Evolutionary conservation across 106 monocot species (phyloP).

Genomic region (Triglochin maritima): DNA sequence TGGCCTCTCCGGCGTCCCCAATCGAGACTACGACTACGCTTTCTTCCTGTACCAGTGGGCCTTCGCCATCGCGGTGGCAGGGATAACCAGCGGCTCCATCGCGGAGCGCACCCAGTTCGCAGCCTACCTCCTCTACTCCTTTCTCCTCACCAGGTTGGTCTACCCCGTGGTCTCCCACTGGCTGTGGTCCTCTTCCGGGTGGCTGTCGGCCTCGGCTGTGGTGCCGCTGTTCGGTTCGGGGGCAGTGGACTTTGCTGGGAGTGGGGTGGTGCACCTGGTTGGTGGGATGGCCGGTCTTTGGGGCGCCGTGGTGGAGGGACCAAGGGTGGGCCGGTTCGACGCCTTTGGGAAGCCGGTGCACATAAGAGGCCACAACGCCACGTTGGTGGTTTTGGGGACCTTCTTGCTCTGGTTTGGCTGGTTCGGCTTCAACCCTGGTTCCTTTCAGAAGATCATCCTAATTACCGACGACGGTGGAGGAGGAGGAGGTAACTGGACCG

Average conservation of each 20-base stretch:
- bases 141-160: conserved; percentile 45
- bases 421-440: too few relatives aligned
- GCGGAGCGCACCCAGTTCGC: conserved; percentile 45
- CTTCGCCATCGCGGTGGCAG: conserved; percentile 64
- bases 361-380: too few relatives aligned
- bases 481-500: conserved; percentile 5
- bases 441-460: too few relatives aligned
- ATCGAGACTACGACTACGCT: conserved; percentile 31
- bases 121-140: conserved; percentile 42
- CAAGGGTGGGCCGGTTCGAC: conserved; percentile 12
- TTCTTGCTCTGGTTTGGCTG: too few relatives aligned
- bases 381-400: too few relatives aligned
- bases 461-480: too few relatives aligned
- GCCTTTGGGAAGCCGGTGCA: background rate
- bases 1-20: conserved; percentile 5
- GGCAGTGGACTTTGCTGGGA: conserved; percentile 14
- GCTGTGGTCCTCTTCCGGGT: conserved; percentile 17
- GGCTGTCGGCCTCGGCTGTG: background rate
- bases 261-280: conserved; percentile 13
- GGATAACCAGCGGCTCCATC: conserved; percentile 50
- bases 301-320: conserved; percentile 13
- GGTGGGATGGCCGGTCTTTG: conserved; percentile 10
- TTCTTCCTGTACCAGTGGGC: conserved; percentile 67
- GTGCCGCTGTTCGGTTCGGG: conserved; percentile 1
- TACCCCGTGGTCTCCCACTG: conserved; percentile 44